phyloP scores from a whole-genome alignment of 805 yeast genomes.

The Kuraishia floccosa region DNA sequence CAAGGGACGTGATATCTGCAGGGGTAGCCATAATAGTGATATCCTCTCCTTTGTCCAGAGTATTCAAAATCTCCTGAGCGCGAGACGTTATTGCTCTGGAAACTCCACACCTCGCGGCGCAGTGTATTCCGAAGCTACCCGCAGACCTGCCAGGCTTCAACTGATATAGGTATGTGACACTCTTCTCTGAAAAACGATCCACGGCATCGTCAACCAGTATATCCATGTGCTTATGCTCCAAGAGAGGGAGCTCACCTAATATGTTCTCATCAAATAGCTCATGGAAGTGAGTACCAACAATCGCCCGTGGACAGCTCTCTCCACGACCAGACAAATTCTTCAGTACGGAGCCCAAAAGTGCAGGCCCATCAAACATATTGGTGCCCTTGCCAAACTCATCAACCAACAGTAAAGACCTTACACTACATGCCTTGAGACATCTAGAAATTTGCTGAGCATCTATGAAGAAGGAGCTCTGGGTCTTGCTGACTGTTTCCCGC shows the following conservation, averaged over 20 bases:
- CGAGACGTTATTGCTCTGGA: neutral
- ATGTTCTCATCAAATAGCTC: neutral
- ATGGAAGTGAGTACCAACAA: neutral
- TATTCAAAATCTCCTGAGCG: neutral
- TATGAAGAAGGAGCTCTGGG: slow-evolving; percentile 86
- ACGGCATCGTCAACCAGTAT: neutral
- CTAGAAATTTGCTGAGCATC: slow-evolving; percentile 80
- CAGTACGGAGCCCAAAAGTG: slow-evolving; percentile 39
- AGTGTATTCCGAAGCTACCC: neutral
- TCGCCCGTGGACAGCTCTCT: slow-evolving; percentile 8
- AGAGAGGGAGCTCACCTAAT: neutral
- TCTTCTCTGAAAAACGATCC: neutral
- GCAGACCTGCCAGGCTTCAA: neutral
- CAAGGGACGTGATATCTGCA: no score
- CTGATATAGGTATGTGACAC: neutral
- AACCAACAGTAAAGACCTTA: slow-evolving; percentile 59
- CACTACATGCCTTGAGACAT: slow-evolving; percentile 56
- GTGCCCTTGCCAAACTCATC: slow-evolving; percentile 93
- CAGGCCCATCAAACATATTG: slow-evolving; percentile 71
- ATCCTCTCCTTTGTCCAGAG: neutral
- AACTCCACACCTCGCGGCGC: neutral
- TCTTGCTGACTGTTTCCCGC: slow-evolving; percentile 67
- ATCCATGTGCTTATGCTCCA: neutral
- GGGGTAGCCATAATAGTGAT: no score
- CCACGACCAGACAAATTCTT: slow-evolving; percentile 11